A percentile compares a stretch with the other conserved stretches of the same genome.
Evolutionary conservation across 345 rosid species (phyloP).

Genomic region (Moringa oleifera): DNA sequence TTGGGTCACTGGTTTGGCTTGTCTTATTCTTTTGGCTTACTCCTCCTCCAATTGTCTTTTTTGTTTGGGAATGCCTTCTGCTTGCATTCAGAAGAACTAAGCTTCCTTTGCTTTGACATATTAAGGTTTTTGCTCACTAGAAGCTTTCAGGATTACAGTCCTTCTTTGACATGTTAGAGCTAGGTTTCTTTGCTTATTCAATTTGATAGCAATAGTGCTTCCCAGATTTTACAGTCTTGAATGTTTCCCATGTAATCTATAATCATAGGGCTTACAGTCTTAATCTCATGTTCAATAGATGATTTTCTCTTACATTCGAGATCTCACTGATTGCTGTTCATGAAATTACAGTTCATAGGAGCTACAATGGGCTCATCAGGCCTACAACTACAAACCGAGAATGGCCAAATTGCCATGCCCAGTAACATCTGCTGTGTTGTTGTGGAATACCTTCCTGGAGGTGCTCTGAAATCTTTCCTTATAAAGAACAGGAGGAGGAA

Average conservation of each 20-base stretch:
- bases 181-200: too few relatives aligned
- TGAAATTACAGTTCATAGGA: slow-evolving; percentile 72
- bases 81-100: background rate
- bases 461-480: slow-evolving; percentile 76
- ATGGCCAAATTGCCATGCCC: slow-evolving; percentile 82
- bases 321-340: slow-evolving; percentile 10
- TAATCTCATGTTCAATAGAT: too few relatives aligned
- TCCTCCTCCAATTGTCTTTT: background rate
- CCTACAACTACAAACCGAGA: slow-evolving; percentile 69
- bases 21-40: background rate
- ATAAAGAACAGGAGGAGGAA: slow-evolving; percentile 91
- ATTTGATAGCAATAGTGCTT: background rate
- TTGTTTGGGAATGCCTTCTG: background rate
- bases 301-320: too few relatives aligned
- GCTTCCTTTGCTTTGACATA: background rate
- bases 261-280: too few relatives aligned
- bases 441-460: slow-evolving; percentile 96
- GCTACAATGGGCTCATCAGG: slow-evolving; percentile 94
- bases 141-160: background rate
- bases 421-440: slow-evolving; percentile 88
- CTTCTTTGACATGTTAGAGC: background rate
- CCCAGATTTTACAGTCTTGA: background rate
- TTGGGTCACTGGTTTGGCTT: background rate
- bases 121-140: background rate
- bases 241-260: too few relatives aligned